Evolutionary conservation across 2,329 filamentous ascomycete genomes (phyloP).

Genomic region (Trichoderma afroharzianum): DNA sequence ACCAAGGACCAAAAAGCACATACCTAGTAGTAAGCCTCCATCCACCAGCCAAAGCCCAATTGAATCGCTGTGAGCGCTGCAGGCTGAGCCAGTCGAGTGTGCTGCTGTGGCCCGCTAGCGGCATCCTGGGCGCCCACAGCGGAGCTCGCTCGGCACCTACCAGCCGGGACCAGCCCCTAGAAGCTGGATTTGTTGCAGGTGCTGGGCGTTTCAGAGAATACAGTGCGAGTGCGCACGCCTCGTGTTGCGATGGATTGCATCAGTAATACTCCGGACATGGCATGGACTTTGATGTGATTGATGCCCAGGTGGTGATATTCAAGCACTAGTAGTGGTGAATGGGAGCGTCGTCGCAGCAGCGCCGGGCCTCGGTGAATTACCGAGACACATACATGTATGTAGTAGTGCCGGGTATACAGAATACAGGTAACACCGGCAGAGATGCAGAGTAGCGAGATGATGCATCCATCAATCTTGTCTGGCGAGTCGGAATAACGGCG

Average conservation of each 20-base stretch:
- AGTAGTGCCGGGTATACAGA: too few species aligned
- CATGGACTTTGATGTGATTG: too few species aligned
- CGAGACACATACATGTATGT: too few species aligned
- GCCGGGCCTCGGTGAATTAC: not conserved
- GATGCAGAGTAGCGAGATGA: not conserved
- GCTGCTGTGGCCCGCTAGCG: not conserved
- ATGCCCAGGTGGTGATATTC: too few species aligned
- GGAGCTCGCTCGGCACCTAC: slow-evolving; percentile 13
- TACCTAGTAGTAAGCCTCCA: not conserved
- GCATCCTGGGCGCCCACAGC: not conserved
- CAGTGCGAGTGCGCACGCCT: not conserved
- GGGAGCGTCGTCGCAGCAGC: too few species aligned
- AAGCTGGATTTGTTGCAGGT: not conserved
- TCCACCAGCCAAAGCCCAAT: not conserved
- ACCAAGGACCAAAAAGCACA: not conserved
- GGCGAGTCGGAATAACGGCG: not conserved
- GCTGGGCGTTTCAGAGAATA: not conserved
- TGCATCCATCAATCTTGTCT: not conserved
- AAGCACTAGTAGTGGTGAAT: too few species aligned
- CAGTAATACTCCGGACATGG: too few species aligned
- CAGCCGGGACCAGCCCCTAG: slow-evolving; percentile 9
- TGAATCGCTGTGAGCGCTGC: not conserved
- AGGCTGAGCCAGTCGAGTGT: not conserved
- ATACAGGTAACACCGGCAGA: not conserved
- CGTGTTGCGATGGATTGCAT: not conserved